Percentiles rank a stretch among this genome's conserved stretches.
Conservation (phyloP, 331 rosid genomes). For the Quercus lobata region DNA sequence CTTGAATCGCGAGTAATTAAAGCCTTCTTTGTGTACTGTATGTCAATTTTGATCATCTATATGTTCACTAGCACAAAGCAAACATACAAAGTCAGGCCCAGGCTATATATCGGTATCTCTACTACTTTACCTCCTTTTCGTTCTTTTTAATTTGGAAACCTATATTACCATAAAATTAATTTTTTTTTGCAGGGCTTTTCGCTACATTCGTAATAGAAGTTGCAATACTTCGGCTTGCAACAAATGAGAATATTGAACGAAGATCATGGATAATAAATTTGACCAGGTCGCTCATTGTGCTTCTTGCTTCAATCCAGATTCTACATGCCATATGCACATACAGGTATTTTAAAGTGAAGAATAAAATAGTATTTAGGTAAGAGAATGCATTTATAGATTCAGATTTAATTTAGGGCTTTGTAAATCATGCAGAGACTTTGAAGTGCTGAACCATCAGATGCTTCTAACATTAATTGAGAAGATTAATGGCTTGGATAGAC, state of each 20-base stretch:
- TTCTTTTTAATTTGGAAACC: not conserved
- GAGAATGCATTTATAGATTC: not conserved
- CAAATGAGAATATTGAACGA: conserved; percentile 30
- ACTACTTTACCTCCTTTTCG: not conserved
- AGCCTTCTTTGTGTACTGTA: conserved; percentile 58
- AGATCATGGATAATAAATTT: conserved; percentile 50
- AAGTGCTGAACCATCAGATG: conserved; percentile 55
- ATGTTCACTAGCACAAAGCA: conserved; percentile 90
- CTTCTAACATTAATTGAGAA: conserved; percentile 41
- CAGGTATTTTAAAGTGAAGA: conserved; percentile 35
- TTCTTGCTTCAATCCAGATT: conserved; percentile 41
- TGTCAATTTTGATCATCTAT: conserved; percentile 57
- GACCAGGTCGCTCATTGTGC: conserved; percentile 33
- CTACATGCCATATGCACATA: conserved; percentile 56
- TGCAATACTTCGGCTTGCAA: conserved; percentile 33
- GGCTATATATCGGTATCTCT: conserved; percentile 59
- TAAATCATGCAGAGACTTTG: conserved; percentile 49
- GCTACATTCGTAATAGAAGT: conserved; percentile 51
- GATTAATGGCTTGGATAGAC: conserved; percentile 39
- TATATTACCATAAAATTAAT: not conserved
- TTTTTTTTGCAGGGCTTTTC: conserved; percentile 52
- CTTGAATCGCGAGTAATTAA: conserved; percentile 73
- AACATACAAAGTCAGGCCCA: conserved; percentile 67
- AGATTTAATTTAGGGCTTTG: not conserved
- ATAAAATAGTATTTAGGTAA: not conserved